Conservation (phyloP, 352 stramenopile species). For the Pythium coloratum region DNA sequence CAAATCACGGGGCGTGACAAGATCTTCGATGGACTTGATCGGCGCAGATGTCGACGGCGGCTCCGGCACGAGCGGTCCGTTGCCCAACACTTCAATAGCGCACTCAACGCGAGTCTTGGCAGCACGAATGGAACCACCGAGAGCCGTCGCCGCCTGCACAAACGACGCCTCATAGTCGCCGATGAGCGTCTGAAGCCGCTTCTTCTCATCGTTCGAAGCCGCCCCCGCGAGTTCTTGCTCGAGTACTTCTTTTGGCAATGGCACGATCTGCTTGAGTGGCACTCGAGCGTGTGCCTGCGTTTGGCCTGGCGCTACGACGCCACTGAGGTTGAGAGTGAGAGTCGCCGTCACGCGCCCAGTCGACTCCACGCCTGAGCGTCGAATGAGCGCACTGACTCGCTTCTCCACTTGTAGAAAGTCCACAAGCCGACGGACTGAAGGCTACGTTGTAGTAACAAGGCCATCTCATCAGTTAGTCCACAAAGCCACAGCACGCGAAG, state of each 20-base stretch:
- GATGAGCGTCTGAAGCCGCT: slow-evolving; percentile 59
- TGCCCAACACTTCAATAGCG: slow-evolving; percentile 32
- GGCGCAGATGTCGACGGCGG: slow-evolving; percentile 34
- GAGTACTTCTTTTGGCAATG: slow-evolving; percentile 42
- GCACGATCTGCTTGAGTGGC: slow-evolving; percentile 27
- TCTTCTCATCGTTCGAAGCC: slow-evolving; percentile 71
- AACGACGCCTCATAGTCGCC: slow-evolving; percentile 57
- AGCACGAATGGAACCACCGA: slow-evolving; percentile 30
- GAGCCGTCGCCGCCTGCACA: slow-evolving; percentile 26
- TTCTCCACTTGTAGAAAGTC: slow-evolving; percentile 61
- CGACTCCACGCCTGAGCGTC: slow-evolving; percentile 34
- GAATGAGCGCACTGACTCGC: slow-evolving; percentile 32
- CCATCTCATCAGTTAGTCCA: background rate
- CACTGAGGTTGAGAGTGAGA: slow-evolving; percentile 39
- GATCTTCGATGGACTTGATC: slow-evolving; percentile 39
- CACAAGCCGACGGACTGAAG: slow-evolving; percentile 32
- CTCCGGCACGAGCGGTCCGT: slow-evolving; percentile 38
- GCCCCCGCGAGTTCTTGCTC: slow-evolving; percentile 61
- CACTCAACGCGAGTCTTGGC: slow-evolving; percentile 35
- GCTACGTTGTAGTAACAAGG: slow-evolving; percentile 22
- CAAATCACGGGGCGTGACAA: slow-evolving; percentile 55
- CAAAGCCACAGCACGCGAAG: too few relatives aligned
- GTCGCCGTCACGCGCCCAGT: slow-evolving; percentile 34
- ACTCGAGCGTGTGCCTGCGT: slow-evolving; percentile 18
- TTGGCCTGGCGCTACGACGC: slow-evolving; percentile 37